Evolutionary conservation across 1,139 yeast species (phyloP).

Genomic region (Tardiomyces blankii): DNA sequence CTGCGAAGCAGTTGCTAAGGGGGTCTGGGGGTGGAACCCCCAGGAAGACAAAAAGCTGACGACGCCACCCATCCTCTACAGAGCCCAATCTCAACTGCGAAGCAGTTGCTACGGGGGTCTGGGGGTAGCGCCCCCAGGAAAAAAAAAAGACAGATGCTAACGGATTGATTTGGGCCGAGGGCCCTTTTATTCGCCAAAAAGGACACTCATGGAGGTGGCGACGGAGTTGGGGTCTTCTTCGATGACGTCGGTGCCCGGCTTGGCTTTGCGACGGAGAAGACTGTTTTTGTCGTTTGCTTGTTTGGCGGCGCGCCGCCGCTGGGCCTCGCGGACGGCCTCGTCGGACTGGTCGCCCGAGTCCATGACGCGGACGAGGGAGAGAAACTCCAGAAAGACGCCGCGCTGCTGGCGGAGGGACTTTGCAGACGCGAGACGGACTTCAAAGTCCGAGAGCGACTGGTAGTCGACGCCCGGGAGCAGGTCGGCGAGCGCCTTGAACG

Average conservation of each 20-base stretch:
- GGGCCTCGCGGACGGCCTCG: background rate
- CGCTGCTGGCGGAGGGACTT: constrained; percentile 65
- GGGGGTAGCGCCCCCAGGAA: no score
- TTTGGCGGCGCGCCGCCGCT: background rate
- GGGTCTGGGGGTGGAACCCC: no score
- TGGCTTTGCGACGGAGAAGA: background rate
- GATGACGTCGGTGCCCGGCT: background rate
- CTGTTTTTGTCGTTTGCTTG: background rate
- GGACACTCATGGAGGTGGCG: background rate
- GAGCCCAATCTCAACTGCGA: no score
- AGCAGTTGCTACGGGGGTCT: no score
- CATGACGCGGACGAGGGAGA: constrained; percentile 28
- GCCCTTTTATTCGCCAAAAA: background rate
- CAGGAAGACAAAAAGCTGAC: no score
- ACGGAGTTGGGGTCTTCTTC: background rate
- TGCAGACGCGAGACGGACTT: constrained; percentile 46
- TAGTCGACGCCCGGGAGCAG: constrained; percentile 29
- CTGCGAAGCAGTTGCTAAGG: no score
- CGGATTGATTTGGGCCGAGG: no score
- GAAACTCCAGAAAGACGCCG: constrained; percentile 58
- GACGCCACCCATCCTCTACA: no score
- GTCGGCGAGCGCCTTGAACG: constrained; percentile 27
- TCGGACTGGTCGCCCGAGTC: background rate
- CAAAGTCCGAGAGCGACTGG: constrained; percentile 39
- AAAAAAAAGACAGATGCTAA: no score